phyloP scores from a whole-genome alignment of 2,329 filamentous ascomycete genomes.

The Diaporthe destruens region DNA sequence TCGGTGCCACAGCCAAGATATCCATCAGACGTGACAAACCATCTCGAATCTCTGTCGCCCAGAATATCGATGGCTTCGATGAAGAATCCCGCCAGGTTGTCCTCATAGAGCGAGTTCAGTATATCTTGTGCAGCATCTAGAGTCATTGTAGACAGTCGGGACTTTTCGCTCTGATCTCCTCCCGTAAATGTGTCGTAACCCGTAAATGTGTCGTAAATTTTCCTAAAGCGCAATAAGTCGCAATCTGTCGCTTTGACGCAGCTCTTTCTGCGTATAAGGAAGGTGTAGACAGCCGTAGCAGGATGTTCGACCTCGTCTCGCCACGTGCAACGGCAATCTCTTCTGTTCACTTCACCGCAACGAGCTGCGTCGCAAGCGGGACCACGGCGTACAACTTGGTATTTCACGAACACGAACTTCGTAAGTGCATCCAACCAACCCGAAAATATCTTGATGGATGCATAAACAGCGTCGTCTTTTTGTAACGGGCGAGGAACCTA shows the following conservation, averaged over 20 bases:
- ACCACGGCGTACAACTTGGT: neutral
- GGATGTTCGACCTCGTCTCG: neutral
- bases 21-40: neutral
- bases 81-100: neutral
- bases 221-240: neutral
- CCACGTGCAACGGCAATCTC: neutral
- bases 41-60: neutral
- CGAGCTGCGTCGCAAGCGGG: neutral
- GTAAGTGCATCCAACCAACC: neutral
- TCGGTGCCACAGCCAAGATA: conserved; percentile 2
- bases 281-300: neutral
- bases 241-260: neutral
- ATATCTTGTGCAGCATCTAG: neutral
- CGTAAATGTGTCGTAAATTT: neutral
- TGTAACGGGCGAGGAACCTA: neutral
- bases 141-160: neutral
- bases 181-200: neutral
- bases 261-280: neutral
- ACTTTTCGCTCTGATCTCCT: neutral
- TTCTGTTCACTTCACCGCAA: neutral
- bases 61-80: neutral
- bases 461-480: neutral
- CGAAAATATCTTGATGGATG: neutral
- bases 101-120: neutral
- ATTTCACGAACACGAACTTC: neutral